These are phyloP conservation scores for Calendula officinalis DNA, from an alignment of 129 eudicot genomes.

Conservation along the genomic window DNA sequence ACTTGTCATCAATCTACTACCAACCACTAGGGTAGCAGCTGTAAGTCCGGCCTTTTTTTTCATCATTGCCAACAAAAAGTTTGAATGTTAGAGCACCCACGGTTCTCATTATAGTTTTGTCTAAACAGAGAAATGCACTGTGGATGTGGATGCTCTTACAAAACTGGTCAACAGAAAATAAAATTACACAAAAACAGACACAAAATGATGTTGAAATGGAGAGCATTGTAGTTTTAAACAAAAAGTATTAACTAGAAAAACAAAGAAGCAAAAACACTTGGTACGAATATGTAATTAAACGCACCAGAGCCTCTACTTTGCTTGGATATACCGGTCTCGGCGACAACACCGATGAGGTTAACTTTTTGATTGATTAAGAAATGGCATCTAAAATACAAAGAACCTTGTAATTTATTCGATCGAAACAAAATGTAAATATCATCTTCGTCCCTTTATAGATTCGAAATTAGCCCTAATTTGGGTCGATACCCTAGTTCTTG, in stretches of 20 bases:
- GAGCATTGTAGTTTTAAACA: not conserved
- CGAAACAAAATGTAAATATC: too few species aligned
- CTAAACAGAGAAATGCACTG: too few species aligned
- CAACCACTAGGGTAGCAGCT: conserved; percentile 49
- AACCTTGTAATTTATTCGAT: conserved; percentile 56
- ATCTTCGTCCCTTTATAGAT: conserved; percentile 3
- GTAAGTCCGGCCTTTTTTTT: conserved; percentile 59
- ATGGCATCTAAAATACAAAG: conserved; percentile 60
- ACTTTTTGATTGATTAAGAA: conserved; percentile 55
- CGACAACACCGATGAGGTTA: conserved; percentile 69
- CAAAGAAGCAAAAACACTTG: not conserved
- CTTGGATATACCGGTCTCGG: conserved; percentile 56
- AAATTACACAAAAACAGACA: not conserved
- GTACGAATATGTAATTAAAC: not conserved
- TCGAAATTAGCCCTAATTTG: conserved; percentile 15
- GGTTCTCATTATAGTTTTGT: too few species aligned
- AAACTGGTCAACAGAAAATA: not conserved
- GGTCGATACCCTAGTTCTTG: conserved; percentile 32
- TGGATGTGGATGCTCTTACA: too few species aligned
- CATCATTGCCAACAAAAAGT: not conserved
- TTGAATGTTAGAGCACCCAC: not conserved
- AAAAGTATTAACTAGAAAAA: not conserved
- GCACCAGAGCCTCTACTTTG: conserved; percentile 73
- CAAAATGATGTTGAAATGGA: not conserved
- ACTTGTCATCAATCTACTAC: conserved; percentile 64